phyloP scores from a whole-genome alignment of 2,329 filamentous ascomycete species.

The Beauveria sp. region DNA sequence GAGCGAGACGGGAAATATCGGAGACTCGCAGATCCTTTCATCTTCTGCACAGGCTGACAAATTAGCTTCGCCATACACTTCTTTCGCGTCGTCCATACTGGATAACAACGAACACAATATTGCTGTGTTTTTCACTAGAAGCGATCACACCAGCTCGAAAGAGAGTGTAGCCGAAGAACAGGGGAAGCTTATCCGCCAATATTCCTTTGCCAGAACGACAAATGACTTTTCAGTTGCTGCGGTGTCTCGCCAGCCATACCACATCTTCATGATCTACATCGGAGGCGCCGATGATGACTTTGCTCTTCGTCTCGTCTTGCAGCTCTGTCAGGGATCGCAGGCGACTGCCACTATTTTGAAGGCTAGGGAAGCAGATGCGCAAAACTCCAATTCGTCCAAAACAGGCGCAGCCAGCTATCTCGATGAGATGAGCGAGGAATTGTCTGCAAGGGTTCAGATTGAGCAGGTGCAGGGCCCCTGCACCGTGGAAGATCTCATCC shows the following conservation, averaged over 20 bases:
- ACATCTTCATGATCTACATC: conserved; percentile 81
- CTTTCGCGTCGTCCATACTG: conserved; percentile 66
- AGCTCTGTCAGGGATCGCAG: conserved; percentile 70
- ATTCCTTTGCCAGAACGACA: conserved; percentile 51
- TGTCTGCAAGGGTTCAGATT: conserved; percentile 16
- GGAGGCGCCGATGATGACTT: conserved; percentile 75
- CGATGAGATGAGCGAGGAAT: conserved; percentile 9
- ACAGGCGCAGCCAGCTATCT: conserved; percentile 13
- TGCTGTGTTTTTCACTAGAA: conserved; percentile 66
- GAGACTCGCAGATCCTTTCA: conserved; percentile 47
- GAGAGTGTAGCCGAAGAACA: conserved; percentile 40
- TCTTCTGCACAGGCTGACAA: conserved; percentile 27
- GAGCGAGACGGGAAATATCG: conserved; percentile 73
- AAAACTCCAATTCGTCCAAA: not conserved
- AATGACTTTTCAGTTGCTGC: conserved; percentile 51
- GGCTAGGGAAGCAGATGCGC: not conserved
- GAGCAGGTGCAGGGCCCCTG: conserved; percentile 12
- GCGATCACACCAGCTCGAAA: conserved; percentile 26
- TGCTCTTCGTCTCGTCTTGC: conserved; percentile 73
- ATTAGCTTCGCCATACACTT: conserved; percentile 49
- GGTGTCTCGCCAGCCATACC: conserved; percentile 62
- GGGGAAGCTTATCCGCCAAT: conserved; percentile 36
- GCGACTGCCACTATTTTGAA: conserved; percentile 67
- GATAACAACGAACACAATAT: conserved; percentile 57
- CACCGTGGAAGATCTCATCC: conserved; percentile 18